Evolutionary conservation across 352 stramenopile genomes (phyloP).

Genomic region (Nothophytophthora sp.): DNA sequence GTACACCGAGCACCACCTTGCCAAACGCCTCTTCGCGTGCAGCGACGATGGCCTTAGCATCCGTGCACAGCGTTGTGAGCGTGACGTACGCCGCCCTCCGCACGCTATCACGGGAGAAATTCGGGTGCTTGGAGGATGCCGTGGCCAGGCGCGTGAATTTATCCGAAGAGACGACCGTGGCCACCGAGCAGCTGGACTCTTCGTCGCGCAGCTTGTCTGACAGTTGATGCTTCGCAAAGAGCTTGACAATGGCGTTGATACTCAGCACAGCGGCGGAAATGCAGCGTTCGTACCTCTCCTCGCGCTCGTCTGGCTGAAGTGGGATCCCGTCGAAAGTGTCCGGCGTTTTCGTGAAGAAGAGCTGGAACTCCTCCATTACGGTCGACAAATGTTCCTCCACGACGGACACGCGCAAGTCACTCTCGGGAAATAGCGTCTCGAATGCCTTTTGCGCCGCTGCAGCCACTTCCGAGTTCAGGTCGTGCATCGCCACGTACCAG

Average conservation of each 20-base stretch:
- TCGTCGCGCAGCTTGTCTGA: constrained; percentile 41
- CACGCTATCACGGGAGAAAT: constrained; percentile 72
- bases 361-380: constrained; percentile 65
- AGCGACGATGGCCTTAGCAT: constrained; percentile 42
- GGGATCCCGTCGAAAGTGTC: constrained; percentile 66
- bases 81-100: constrained; percentile 64
- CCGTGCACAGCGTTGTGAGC: constrained; percentile 51
- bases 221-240: constrained; percentile 46
- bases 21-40: constrained; percentile 60
- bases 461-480: constrained; percentile 61
- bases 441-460: constrained; percentile 51
- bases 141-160: constrained; percentile 61
- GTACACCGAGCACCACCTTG: constrained; percentile 63
- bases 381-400: constrained; percentile 39
- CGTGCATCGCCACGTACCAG: constrained; percentile 84
- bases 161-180: constrained; percentile 53
- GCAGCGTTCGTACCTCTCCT: constrained; percentile 77
- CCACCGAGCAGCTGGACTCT: constrained; percentile 38
- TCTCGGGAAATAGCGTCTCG: constrained; percentile 47
- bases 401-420: constrained; percentile 27
- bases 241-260: constrained; percentile 53
- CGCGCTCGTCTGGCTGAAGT: constrained; percentile 60
- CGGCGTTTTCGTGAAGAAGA: constrained; percentile 60
- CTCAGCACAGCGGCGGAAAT: constrained; percentile 63
- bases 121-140: constrained; percentile 70